These are phyloP conservation scores for Moricandia moricandioides DNA, from an alignment of 345 rosid genomes.

Conservation along the genomic window DNA sequence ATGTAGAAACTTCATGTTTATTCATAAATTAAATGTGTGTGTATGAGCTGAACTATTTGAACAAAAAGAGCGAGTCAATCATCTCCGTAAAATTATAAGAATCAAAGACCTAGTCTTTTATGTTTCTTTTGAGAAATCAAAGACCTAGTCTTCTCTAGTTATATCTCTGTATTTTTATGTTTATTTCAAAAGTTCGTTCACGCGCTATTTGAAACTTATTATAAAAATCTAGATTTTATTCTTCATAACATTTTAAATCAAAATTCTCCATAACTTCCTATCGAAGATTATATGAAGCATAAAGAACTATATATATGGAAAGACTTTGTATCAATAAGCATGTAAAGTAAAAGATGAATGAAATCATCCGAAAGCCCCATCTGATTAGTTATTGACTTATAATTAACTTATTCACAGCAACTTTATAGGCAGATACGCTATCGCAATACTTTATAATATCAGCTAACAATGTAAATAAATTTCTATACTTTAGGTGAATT, in stretches of 20 bases:
- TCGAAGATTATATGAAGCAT: neutral
- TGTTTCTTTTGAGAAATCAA: neutral
- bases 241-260: neutral
- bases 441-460: no score
- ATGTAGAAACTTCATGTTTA: neutral
- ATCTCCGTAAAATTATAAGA: neutral
- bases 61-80: neutral
- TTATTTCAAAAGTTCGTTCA: neutral
- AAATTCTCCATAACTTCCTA: neutral
- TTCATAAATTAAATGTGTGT: neutral
- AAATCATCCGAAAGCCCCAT: constrained; percentile 5
- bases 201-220: neutral
- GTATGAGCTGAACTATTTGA: neutral
- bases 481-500: no score
- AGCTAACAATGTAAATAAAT: no score
- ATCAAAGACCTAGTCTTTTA: neutral
- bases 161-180: neutral
- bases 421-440: no score
- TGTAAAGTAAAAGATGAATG: neutral
- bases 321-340: neutral
- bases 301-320: neutral
- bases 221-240: no score
- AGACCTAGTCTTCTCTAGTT: neutral
- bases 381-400: neutral
- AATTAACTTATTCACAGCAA: neutral